Conservation (phyloP, 176 grass and related monocot genomes). For the Avena eriantha region DNA sequence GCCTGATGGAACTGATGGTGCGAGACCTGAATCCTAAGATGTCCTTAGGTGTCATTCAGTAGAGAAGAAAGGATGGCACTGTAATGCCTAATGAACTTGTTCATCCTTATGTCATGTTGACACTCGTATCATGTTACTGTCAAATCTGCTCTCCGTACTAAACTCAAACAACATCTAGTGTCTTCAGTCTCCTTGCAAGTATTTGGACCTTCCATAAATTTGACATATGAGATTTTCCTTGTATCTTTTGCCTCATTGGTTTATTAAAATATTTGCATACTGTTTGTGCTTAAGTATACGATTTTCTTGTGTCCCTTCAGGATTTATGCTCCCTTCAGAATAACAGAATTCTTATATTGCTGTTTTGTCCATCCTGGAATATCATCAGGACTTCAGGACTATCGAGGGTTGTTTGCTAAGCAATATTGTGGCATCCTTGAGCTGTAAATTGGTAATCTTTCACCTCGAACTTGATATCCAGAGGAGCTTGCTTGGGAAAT, state of each 20-base stretch:
- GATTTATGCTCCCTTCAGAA: not conserved
- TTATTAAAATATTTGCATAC: not conserved
- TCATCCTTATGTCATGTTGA: not conserved
- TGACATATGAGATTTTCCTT: not conserved
- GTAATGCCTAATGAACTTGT: too few species aligned
- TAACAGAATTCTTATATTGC: not conserved
- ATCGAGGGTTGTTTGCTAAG: not conserved
- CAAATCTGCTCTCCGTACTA: not conserved
- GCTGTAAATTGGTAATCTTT: not conserved
- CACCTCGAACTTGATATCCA: not conserved
- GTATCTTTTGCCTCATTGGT: not conserved
- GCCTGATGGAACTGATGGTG: not conserved
- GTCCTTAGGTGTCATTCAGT: not conserved
- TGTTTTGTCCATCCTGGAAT: not conserved
- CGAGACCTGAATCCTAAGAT: not conserved
- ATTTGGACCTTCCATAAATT: too few species aligned
- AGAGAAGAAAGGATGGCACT: not conserved
- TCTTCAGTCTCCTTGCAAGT: too few species aligned
- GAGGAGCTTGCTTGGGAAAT: not conserved
- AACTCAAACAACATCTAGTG: not conserved
- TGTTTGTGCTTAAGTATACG: not conserved
- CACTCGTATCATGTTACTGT: not conserved
- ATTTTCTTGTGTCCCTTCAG: not conserved
- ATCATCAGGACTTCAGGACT: not conserved
- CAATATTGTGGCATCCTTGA: not conserved